Evolutionary conservation across 1,284 basidiomycete species (phyloP), one percentile per base, ranked within the genome.

Genomic region (Leccinum pallidistipes): DNA sequence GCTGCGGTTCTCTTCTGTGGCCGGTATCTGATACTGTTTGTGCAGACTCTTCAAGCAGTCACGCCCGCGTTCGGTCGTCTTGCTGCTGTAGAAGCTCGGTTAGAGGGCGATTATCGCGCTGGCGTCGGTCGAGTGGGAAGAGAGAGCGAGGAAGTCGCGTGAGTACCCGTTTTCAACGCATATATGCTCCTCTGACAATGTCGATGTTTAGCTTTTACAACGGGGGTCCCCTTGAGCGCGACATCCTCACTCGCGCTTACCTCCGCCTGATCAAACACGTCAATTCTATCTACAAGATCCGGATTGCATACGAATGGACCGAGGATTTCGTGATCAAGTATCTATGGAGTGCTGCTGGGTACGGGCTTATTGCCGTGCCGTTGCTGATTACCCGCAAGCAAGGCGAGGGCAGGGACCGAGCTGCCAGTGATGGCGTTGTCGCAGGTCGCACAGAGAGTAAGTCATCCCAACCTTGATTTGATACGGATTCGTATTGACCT

Each of bases 321-420:
- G 93, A 96, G 71, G 94, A 97, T 78, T 94, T 93, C 67, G 90
- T 97, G 9, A 94, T 96, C 80, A 96, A 97, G 75, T 97, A 97
- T 73, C 79, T 94, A 10, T 97, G 95, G 94, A 94, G 91, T 24
- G 95, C 94, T 0, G 88, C 89, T 7, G 94, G 94, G 0, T 97
- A 96, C 72, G 85, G 84, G 5, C 82, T 97, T 31, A 97, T 97
- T 71, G 92, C 93, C 4, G 89, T 97, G 7, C 95, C 95, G 0
- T 82, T 96, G 16, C 79, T 96, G 53, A 87, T 91, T 65, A 88
- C 84, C 1, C 69, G 79, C 31, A 76, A 74, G 45, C 65, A 60
- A n/a, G 51, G 56, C 55, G 57, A 49, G 52, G 54, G 45, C 0
- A 64, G 31, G 29, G 43, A 59, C 34, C 58, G 21, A 8, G 57